A percentile compares a stretch with the other conserved stretches of the same genome.
phyloP scores from a whole-genome alignment of 2,329 filamentous ascomycete genomes.

The Aspergillus oerlinghausenensis region DNA sequence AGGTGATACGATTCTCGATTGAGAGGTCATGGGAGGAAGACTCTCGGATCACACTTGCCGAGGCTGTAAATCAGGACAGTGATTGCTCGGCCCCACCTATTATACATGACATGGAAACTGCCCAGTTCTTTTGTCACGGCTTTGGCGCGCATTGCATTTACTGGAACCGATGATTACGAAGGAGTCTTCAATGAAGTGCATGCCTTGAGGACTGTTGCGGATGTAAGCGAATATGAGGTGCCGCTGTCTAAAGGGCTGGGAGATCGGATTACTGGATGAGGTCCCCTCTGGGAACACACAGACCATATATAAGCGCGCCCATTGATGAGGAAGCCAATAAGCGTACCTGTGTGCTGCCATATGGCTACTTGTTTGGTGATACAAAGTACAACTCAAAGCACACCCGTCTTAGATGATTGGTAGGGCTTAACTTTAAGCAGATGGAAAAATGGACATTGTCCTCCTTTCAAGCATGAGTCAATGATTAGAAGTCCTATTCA shows the following conservation, averaged over 20 bases:
- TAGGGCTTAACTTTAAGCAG: neutral
- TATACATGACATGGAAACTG: neutral
- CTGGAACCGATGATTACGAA: no score
- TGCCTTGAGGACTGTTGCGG: no score
- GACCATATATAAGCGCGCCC: neutral
- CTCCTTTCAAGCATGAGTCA: neutral
- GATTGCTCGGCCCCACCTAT: neutral
- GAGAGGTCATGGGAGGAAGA: neutral
- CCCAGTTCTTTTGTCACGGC: no score
- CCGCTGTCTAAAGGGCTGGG: no score
- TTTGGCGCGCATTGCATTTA: no score
- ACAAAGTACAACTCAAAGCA: neutral
- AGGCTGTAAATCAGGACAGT: neutral
- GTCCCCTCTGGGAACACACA: neutral
- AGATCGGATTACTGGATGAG: neutral
- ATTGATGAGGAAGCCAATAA: neutral
- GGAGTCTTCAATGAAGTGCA: no score
- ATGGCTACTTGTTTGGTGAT: neutral
- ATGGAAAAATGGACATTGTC: neutral
- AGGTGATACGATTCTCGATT: neutral
- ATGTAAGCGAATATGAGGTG: no score
- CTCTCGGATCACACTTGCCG: neutral
- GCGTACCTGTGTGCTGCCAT: neutral
- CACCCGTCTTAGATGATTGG: neutral
- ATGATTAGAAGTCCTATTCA: neutral